Base-by-base conservation (phyloP, 441 rosid genomes). In the Eruca vesicaria region DNA sequence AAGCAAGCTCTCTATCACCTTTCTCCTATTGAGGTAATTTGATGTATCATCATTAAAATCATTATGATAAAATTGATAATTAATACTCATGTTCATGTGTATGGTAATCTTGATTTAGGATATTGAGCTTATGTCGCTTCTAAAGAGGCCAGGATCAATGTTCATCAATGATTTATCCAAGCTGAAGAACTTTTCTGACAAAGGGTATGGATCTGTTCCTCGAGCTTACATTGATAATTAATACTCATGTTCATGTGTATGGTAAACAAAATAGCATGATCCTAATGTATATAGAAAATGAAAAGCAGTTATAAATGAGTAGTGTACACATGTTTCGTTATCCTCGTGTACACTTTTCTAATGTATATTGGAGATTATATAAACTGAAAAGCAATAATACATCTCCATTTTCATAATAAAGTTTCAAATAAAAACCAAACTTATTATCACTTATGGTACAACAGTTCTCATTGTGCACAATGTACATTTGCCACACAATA, bases 111-210 rank as follows among this genome's bases (percentile, higher is more conserved):
- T 71, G 35, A 23, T 66, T 4, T 19, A 87, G 90, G 90, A 87
- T 68, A 58, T 83, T 32, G 89, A 87, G 52, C 85, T 87, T 1
- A 86, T 80, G 4, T 81, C 83, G 80, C 66, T 71, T 41, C 32
- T 83, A 48, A 43, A 33, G n/a, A 84, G 90, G 38, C 84, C 86
- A 1, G 80, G 83, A 61, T 82, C 87, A 0, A 35, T 86, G 28
- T 85, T 86, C 74, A 0, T 75, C 0, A 73, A 43, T 11, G 84
- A 86, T 48, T 53, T 89, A 70, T 38, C 84, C 1, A 72, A 64
- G 63, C 6, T 73, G 7, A 43, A 74, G 19, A 79, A 77, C 65
- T 78, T 84, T 32, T 76, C 83, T 1, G 15, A 45, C 4, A 74
- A 80, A 32, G 80, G 84, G 1, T 85, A 80, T 58, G 89, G 88